Percentiles rank a stretch among this genome's conserved stretches.
These are phyloP conservation scores for Niveomyces coronatus DNA, from an alignment of 2,329 filamentous ascomycete genomes.

Conservation along the genomic window DNA sequence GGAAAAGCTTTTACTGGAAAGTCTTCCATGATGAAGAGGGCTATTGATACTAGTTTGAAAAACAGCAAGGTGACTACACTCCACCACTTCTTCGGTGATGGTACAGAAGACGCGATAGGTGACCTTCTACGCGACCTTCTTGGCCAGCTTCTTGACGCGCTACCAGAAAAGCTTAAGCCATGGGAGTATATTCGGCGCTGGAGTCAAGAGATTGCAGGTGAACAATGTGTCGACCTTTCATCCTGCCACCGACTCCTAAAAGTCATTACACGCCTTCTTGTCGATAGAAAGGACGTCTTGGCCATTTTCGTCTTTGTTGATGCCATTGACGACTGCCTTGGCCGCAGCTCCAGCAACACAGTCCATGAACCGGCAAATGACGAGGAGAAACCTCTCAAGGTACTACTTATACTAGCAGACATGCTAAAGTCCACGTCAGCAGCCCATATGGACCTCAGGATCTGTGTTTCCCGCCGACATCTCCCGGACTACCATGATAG, in stretches of 20 bases:
- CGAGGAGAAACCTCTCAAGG: neutral
- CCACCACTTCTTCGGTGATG: neutral
- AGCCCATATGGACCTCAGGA: neutral
- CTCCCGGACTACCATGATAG: neutral
- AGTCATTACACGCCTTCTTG: neutral
- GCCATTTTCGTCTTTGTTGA: neutral
- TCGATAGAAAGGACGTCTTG: neutral
- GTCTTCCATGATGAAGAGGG: neutral
- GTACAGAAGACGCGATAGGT: neutral
- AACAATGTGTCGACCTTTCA: neutral
- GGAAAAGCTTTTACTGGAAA: neutral
- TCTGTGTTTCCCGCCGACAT: neutral
- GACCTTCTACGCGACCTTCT: neutral
- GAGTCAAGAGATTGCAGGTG: neutral
- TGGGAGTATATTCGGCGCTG: neutral
- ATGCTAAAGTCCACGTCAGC: neutral
- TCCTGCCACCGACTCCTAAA: neutral
- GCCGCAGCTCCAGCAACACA: neutral
- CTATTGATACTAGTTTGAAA: neutral
- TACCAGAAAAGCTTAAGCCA: neutral
- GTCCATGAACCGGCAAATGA: neutral
- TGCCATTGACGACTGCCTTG: neutral
- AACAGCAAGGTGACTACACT: neutral
- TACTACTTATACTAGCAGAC: neutral
- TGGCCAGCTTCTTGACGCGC: neutral